A percentile compares a stretch with the other conserved stretches of the same genome.
Conservation (phyloP, 108 stramenopile genomes). For the Pelagomonas calceolata region DNA sequence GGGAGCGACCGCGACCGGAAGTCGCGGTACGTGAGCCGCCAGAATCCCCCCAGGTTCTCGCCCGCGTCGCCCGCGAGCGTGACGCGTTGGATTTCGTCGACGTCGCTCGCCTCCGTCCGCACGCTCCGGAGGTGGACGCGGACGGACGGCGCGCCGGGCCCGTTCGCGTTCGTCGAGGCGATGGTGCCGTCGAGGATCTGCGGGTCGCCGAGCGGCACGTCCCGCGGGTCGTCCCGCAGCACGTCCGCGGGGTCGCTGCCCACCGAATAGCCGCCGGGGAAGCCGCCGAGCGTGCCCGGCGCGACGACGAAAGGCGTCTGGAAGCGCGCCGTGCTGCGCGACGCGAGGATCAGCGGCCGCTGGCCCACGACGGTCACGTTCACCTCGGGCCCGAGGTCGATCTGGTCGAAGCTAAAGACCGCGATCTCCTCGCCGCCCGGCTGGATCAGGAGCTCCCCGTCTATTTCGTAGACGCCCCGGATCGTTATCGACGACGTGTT, state of each 20-base stretch:
- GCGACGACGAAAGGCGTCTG: slow-evolving; percentile 41
- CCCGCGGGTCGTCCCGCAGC: not conserved
- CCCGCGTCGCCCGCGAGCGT: slow-evolving; percentile 31
- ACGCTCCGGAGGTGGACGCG: slow-evolving; percentile 52
- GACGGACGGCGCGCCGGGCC: slow-evolving; percentile 53
- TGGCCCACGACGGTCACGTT: slow-evolving; percentile 51
- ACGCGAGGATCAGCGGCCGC: slow-evolving; percentile 52
- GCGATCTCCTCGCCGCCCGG: slow-evolving; percentile 58
- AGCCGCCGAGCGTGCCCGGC: slow-evolving; percentile 60
- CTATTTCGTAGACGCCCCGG: slow-evolving; percentile 42
- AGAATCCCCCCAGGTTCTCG: slow-evolving; percentile 43
- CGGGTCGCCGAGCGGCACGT: slow-evolving; percentile 3
- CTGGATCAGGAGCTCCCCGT: slow-evolving; percentile 42
- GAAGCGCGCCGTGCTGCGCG: slow-evolving; percentile 43
- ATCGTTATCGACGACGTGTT: slow-evolving; percentile 52
- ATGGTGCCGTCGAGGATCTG: slow-evolving; percentile 4
- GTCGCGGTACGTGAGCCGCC: slow-evolving; percentile 31
- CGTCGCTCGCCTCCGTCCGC: slow-evolving; percentile 39
- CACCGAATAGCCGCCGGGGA: slow-evolving; percentile 60
- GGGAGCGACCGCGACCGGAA: slow-evolving; percentile 26
- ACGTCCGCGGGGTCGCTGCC: slow-evolving; percentile 17
- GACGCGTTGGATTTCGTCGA: slow-evolving; percentile 45
- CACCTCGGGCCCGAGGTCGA: slow-evolving; percentile 58
- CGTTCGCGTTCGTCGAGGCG: slow-evolving; percentile 58
- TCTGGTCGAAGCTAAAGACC: slow-evolving; percentile 57